phyloP scores from a whole-genome alignment of 176 grass and related monocot species.

The Luzula sylvatica region DNA sequence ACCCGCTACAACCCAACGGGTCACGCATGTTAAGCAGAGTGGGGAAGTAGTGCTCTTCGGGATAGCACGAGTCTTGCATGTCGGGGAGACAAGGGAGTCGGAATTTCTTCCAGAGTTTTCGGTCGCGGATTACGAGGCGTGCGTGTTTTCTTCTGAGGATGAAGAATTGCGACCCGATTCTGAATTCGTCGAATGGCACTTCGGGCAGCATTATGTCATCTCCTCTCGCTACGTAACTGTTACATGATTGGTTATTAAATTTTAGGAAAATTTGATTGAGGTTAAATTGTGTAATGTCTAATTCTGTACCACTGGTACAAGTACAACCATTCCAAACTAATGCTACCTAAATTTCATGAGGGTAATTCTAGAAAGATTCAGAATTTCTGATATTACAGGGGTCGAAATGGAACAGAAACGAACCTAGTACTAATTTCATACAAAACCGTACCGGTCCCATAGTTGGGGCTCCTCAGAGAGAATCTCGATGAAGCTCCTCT shows the following conservation, averaged over 20 bases:
- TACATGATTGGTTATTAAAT: neutral
- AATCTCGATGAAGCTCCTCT: constrained; percentile 88
- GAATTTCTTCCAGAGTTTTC: constrained; percentile 80
- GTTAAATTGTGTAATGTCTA: neutral
- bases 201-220: constrained; percentile 63
- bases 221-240: constrained; percentile 54
- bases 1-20: constrained; percentile 39
- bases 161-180: constrained; percentile 90
- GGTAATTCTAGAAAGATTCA: too few species aligned
- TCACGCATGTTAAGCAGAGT: constrained; percentile 77
- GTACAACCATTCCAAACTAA: neutral
- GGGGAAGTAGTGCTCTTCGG: constrained; percentile 96
- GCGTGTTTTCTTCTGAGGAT: constrained; percentile 61
- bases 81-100: constrained; percentile 39
- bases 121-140: constrained; percentile 53
- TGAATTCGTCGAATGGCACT: constrained; percentile 60
- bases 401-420: too few species aligned
- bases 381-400: too few species aligned
- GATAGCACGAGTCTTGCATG: constrained; percentile 44
- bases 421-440: neutral
- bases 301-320: neutral
- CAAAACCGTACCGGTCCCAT: constrained; percentile 19
- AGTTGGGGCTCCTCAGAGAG: constrained; percentile 59
- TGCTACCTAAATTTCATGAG: too few species aligned
- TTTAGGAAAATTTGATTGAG: too few species aligned